Conservation (phyloP, 192 early-diverging fungal genomes). For the Thamnidium elegans region DNA sequence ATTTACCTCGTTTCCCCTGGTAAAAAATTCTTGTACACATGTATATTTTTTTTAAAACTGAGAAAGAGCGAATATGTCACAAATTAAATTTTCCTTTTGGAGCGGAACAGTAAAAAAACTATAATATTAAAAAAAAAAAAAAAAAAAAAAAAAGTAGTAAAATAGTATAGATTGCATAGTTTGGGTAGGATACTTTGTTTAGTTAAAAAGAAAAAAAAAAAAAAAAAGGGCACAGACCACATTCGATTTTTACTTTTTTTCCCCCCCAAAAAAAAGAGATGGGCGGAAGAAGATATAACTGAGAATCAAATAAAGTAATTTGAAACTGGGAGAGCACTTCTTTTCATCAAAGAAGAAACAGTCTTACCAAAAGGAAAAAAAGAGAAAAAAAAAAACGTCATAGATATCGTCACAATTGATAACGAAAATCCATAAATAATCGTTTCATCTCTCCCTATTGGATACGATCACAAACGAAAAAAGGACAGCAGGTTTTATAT, state of each 20-base stretch:
- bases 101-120: too few species aligned
- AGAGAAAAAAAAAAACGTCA: neutral
- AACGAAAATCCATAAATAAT: neutral
- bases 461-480: neutral
- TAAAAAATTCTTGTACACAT: too few species aligned
- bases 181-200: neutral
- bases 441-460: neutral
- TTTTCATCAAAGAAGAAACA: too few species aligned
- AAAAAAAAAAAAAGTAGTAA: neutral
- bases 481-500: too few species aligned
- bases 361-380: neutral
- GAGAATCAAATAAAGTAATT: too few species aligned
- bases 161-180: too few species aligned
- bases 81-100: too few species aligned
- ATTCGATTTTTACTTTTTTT: neutral
- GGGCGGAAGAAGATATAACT: too few species aligned
- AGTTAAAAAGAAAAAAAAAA: neutral
- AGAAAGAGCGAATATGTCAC: too few species aligned
- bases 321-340: too few species aligned
- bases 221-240: constrained; percentile 19
- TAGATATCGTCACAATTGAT: constrained; percentile 16
- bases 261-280: too few species aligned
- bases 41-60: constrained; percentile 3
- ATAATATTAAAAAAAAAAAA: neutral
- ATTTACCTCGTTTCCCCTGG: neutral